Percentiles rank a stretch among this genome's conserved stretches.
These are phyloP conservation scores for Agaricus subrufescens DNA, from an alignment of 768 basidiomycete genomes.

Conservation along the genomic window DNA sequence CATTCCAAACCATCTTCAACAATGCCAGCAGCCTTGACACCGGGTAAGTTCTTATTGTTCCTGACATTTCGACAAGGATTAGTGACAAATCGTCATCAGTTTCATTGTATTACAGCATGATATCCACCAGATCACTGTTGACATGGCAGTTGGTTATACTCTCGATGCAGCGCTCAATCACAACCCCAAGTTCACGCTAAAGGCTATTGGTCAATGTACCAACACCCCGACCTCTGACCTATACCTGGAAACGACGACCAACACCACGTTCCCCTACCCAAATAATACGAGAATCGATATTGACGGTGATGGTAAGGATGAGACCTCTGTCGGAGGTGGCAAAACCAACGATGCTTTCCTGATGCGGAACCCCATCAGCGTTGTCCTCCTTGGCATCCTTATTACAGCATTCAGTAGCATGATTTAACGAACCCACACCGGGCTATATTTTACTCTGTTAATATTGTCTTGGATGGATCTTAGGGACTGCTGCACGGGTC, in stretches of 20 bases:
- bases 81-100: conserved; percentile 25
- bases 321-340: conserved; percentile 24
- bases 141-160: conserved; percentile 86
- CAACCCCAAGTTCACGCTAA: conserved; percentile 61
- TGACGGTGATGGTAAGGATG: conserved; percentile 32
- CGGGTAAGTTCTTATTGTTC: conserved; percentile 38
- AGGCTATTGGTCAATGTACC: conserved; percentile 77
- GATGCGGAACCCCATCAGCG: background rate
- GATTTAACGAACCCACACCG: background rate
- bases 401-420: conserved; percentile 5
- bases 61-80: background rate
- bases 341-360: conserved; percentile 11
- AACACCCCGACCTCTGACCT: conserved; percentile 59
- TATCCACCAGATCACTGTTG: conserved; percentile 78
- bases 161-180: conserved; percentile 69
- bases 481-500: background rate
- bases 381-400: background rate
- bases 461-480: background rate
- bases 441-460: background rate
- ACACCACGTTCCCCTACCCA: conserved; percentile 57
- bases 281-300: conserved; percentile 31
- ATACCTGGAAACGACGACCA: conserved; percentile 81
- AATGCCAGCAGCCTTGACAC: conserved; percentile 58
- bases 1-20: conserved; percentile 70
- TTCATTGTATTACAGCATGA: conserved; percentile 93